These are phyloP conservation scores for Penicillium goetzii DNA, from an alignment of 495 filamentous ascomycete species.

Conservation along the genomic window DNA sequence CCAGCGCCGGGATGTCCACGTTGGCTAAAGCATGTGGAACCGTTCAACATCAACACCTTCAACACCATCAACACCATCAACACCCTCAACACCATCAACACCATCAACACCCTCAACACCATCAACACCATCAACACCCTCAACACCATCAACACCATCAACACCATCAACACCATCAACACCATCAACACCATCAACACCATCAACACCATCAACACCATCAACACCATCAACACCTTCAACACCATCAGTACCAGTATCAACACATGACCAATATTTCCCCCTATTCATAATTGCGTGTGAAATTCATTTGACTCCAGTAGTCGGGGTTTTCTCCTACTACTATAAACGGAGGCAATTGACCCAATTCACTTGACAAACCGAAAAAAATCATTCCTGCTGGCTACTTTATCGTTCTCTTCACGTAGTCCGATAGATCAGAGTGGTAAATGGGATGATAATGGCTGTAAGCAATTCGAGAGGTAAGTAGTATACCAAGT, in stretches of 20 bases:
- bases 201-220: constrained; percentile 2
- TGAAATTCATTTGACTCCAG: constrained; percentile 1
- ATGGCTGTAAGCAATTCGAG: constrained; percentile 5
- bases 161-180: constrained; percentile 6
- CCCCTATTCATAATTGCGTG: constrained; percentile 3
- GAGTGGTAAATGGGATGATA: constrained; percentile 9
- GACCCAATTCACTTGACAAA: constrained; percentile 4
- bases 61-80: constrained; percentile 8
- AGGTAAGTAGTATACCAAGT: constrained; percentile 2
- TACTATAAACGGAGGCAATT: constrained; percentile 5
- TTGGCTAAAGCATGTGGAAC: constrained; percentile 7
- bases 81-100: constrained; percentile 7
- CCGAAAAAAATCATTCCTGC: constrained; percentile 6
- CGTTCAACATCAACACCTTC: constrained; percentile 7
- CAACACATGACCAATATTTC: not conserved
- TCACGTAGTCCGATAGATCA: constrained; percentile 7
- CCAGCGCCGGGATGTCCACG: not conserved
- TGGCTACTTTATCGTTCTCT: constrained; percentile 1
- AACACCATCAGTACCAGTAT: not conserved
- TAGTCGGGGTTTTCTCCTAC: constrained; percentile 5
- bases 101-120: constrained; percentile 4
- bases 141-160: constrained; percentile 4
- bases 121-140: constrained; percentile 1
- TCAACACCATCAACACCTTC: not conserved
- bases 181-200: constrained; percentile 5